Percentiles rank a stretch among this genome's conserved stretches.
These are phyloP conservation scores for Ceratocystis diversiconidia DNA, from an alignment of 2,329 filamentous ascomycete species.

Conservation along the genomic window DNA sequence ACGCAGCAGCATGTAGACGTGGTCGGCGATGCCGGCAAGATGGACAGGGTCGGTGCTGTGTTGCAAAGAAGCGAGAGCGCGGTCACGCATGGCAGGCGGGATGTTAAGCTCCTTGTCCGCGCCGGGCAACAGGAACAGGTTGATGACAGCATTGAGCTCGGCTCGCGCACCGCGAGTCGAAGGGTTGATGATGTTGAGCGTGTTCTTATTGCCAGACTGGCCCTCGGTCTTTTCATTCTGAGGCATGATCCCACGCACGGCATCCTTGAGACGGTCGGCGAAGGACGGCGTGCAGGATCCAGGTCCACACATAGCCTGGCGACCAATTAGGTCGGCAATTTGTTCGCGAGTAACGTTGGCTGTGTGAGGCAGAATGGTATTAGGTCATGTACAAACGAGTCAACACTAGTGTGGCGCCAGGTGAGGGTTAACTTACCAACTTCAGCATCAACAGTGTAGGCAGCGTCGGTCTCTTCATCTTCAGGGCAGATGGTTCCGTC, in stretches of 20 bases:
- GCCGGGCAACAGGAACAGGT: conserved; percentile 29
- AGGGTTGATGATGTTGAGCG: conserved; percentile 17
- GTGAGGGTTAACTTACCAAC: conserved; percentile 22
- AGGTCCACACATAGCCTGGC: conserved; percentile 17
- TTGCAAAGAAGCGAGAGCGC: conserved; percentile 27
- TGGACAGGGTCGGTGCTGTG: conserved; percentile 27
- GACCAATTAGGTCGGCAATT: conserved; percentile 18
- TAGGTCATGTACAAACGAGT: background rate
- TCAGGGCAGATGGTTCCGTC: conserved; percentile 19
- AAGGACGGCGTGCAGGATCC: conserved; percentile 17
- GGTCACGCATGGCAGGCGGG: conserved; percentile 29
- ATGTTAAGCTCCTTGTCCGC: conserved; percentile 36
- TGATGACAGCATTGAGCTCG: conserved; percentile 30
- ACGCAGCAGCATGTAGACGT: conserved; percentile 33
- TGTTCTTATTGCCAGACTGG: conserved; percentile 12
- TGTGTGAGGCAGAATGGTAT: background rate
- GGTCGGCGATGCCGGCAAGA: conserved; percentile 32
- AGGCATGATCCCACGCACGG: conserved; percentile 19
- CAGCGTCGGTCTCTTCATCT: conserved; percentile 24
- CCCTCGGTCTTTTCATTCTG: conserved; percentile 13
- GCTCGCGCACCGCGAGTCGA: conserved; percentile 19
- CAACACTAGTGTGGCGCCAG: background rate
- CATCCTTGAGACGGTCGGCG: conserved; percentile 20
- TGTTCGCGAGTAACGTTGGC: conserved; percentile 17
- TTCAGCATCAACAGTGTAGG: conserved; percentile 24